Evolutionary conservation across 371 early-diverging fungal genomes (phyloP).

Genomic region (Actinomortierella ambigua): DNA sequence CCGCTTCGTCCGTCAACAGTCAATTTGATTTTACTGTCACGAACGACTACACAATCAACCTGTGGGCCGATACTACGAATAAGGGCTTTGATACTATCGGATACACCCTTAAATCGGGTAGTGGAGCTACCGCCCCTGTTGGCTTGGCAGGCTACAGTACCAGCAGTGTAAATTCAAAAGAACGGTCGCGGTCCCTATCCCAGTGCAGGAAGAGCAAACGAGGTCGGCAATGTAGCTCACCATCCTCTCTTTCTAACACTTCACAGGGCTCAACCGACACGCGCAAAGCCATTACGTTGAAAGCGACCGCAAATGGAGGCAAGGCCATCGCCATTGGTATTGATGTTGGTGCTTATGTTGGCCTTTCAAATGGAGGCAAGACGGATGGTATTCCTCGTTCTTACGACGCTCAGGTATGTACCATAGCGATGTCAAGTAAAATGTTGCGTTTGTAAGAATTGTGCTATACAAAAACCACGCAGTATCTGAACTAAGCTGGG

Average conservation of each 20-base stretch:
- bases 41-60: conserved; percentile 14
- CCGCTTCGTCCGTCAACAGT: conserved; percentile 11
- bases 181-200: too few species aligned
- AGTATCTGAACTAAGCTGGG: too few species aligned
- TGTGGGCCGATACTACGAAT: conserved; percentile 1
- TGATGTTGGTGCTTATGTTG: conserved; percentile 22
- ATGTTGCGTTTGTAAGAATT: too few species aligned
- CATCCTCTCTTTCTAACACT: not conserved
- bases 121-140: not conserved
- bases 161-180: not conserved
- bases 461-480: too few species aligned
- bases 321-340: conserved; percentile 25
- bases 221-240: not conserved
- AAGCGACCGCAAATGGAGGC: conserved; percentile 11
- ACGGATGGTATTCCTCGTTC: conserved; percentile 19
- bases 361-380: conserved; percentile 20
- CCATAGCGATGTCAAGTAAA: too few species aligned
- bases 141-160: conserved; percentile 3
- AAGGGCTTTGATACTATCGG: conserved; percentile 8
- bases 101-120: not conserved
- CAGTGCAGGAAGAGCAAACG: too few species aligned
- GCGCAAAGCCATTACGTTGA: conserved; percentile 11
- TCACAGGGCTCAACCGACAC: conserved; percentile 8
- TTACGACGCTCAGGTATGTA: conserved; percentile 19
- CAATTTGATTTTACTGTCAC: conserved; percentile 20